phyloP scores from a whole-genome alignment of 148 eudicot genomes.

The Gaultheria prostrata region DNA sequence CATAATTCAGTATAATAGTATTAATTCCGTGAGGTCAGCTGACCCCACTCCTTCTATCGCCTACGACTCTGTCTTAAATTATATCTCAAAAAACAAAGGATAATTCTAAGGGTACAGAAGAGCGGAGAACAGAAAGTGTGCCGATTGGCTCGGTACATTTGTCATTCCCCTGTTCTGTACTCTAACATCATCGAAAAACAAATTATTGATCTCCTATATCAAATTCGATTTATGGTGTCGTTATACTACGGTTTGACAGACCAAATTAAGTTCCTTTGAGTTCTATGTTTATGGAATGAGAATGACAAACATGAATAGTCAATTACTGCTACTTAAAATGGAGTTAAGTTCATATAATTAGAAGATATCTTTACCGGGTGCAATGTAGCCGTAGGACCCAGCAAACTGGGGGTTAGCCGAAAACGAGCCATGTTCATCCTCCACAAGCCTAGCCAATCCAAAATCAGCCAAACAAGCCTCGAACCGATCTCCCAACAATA shows the following conservation, averaged over 20 bases:
- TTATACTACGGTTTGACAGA: background rate
- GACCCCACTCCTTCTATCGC: too few relatives aligned
- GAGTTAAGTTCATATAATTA: background rate
- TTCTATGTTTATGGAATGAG: background rate
- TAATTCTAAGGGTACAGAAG: too few relatives aligned
- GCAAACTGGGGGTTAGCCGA: constrained; percentile 65
- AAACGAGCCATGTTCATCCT: constrained; percentile 55
- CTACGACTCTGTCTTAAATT: too few relatives aligned
- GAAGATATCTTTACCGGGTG: constrained; percentile 61
- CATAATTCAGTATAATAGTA: too few relatives aligned
- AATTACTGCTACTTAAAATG: background rate
- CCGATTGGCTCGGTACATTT: too few relatives aligned
- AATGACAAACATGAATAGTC: background rate
- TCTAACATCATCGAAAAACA: too few relatives aligned
- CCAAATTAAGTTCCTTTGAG: background rate
- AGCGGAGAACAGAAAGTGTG: too few relatives aligned
- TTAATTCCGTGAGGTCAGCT: too few relatives aligned
- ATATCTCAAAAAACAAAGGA: too few relatives aligned
- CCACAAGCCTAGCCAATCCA: constrained; percentile 79
- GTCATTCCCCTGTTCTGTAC: too few relatives aligned
- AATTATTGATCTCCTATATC: background rate
- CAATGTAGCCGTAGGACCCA: constrained; percentile 92
- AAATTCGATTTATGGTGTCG: background rate
- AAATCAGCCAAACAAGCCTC: constrained; percentile 89
- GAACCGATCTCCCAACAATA: constrained; percentile 71